A percentile compares a stretch with the other conserved stretches of the same genome.
Evolutionary conservation across 2,329 filamentous ascomycete species (phyloP).

Genomic region (Beauveria sp.): DNA sequence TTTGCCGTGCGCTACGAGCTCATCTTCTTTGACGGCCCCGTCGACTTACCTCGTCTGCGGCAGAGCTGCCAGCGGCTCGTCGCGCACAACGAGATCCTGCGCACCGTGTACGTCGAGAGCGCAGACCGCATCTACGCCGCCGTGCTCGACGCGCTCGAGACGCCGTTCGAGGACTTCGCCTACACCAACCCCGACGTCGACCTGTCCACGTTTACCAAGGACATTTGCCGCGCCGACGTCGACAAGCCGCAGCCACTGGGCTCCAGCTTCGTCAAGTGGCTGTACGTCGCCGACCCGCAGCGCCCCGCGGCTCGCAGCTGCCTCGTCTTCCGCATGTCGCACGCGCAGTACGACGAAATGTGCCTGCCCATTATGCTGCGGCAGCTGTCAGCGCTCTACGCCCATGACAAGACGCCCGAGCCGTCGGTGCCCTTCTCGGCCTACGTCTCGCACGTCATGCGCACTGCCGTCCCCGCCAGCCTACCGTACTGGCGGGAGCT

Average conservation of each 20-base stretch:
- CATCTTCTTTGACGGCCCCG: slow-evolving; percentile 48
- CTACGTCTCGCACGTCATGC: slow-evolving; percentile 36
- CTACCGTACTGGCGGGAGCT: slow-evolving; percentile 55
- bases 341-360: slow-evolving; percentile 64
- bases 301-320: slow-evolving; percentile 24
- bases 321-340: slow-evolving; percentile 56
- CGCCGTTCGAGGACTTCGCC: slow-evolving; percentile 45
- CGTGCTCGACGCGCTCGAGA: slow-evolving; percentile 47
- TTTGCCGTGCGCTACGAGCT: slow-evolving; percentile 58
- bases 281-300: slow-evolving; percentile 35
- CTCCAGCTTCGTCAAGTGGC: slow-evolving; percentile 53
- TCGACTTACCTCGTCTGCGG: slow-evolving; percentile 42
- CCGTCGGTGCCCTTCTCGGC: slow-evolving; percentile 35
- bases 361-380: slow-evolving; percentile 54
- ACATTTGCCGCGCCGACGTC: slow-evolving; percentile 49
- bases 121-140: slow-evolving; percentile 43
- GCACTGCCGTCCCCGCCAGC: slow-evolving; percentile 37
- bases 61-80: slow-evolving; percentile 48
- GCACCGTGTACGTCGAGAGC: slow-evolving; percentile 55
- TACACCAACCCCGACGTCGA: slow-evolving; percentile 38
- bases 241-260: slow-evolving; percentile 49
- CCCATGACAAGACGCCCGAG: slow-evolving; percentile 17
- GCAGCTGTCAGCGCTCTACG: slow-evolving; percentile 47
- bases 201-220: slow-evolving; percentile 34
- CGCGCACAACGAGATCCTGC: slow-evolving; percentile 53